These are phyloP conservation scores for Scheffersomyces lignicola DNA, from an alignment of 1,139 yeast species.

Conservation along the genomic window DNA sequence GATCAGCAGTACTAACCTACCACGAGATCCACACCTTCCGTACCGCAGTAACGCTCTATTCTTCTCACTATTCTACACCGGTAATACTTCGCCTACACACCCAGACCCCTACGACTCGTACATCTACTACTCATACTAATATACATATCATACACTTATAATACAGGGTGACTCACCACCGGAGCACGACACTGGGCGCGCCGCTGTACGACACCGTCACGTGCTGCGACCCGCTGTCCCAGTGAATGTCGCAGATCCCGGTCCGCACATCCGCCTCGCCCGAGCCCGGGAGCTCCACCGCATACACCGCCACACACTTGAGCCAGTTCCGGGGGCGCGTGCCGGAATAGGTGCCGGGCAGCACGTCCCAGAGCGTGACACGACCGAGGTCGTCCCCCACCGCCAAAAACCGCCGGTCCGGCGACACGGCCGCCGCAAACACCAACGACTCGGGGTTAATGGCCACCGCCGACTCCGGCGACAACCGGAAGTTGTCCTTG, in stretches of 20 bases:
- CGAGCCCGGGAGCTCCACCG: constrained; percentile 13
- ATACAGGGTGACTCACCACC: constrained; percentile 2
- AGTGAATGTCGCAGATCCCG: constrained; percentile 43
- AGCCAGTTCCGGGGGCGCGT: constrained; percentile 13
- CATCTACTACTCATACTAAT: neutral
- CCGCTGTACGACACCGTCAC: constrained; percentile 46
- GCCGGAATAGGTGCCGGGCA: constrained; percentile 11
- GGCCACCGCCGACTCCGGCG: constrained; percentile 8
- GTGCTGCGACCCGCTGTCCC: constrained; percentile 38
- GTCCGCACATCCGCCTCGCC: constrained; percentile 12
- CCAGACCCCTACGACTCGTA: no score
- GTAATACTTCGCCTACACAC: no score
- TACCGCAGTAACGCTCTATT: no score
- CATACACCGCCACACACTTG: constrained; percentile 26
- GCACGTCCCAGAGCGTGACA: constrained; percentile 53
- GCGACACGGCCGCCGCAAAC: constrained; percentile 53
- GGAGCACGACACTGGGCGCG: constrained; percentile 37
- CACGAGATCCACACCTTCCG: no score
- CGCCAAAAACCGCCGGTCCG: constrained; percentile 50
- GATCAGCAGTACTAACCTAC: no score
- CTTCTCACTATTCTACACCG: no score
- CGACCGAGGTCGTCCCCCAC: constrained; percentile 65
- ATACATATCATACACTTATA: constrained; percentile 2
- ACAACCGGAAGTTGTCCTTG: constrained; percentile 20
- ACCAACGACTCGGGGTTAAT: constrained; percentile 25